Base-by-base conservation (phyloP, 805 yeast genomes). In the Candida tallmaniae region DNA sequence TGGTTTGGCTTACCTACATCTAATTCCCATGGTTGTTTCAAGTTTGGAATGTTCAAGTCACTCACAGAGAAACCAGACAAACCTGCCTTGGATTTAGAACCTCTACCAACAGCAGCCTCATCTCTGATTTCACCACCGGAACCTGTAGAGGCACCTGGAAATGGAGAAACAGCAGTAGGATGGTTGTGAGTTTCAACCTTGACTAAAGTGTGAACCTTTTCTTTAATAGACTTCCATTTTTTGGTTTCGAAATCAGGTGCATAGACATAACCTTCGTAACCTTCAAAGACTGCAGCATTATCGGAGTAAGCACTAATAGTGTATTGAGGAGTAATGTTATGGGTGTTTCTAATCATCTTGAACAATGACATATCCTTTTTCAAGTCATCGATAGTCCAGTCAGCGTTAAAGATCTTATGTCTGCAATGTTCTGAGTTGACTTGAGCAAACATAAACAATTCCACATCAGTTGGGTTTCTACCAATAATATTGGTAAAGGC, bases 121-220 rank as follows among this genome's bases (percentile, higher is more conserved):
- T 93, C 99, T 73, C 99, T 85, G 53, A 93, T 93, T 65, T 93
- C 99, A 69, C 99, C 99, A 60, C 99, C 99, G 8, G 97, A 89
- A 44, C 99, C 99, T 10, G 99, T 93, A 27, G 99, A 95, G 21
- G 99, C 99, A 61, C 99, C 99, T 3, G 98, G 89, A 65, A 87
- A 93, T 26, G 99, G 99, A 16, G 97, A 90, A 4, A 93, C 97
- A 1, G 98, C 98, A 17, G 99, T 93, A 36, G 99, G 99, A 61
- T 93, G 99, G 66, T 93, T 93, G 62, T 93, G 99, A 17, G 99
- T 93, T 65, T 93, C 99, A 34, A 93, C 98, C 60, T 93, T 93
- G 54, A 89, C 85, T 47, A 93, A 68, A 52, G 94, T 86, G 45
- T 89, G 93, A 14, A 90, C 94, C 31, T 66, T 68, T 65, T 93